Evolutionary conservation across 768 basidiomycete genomes (phyloP).

Genomic region (Phaffia tasmanica): DNA sequence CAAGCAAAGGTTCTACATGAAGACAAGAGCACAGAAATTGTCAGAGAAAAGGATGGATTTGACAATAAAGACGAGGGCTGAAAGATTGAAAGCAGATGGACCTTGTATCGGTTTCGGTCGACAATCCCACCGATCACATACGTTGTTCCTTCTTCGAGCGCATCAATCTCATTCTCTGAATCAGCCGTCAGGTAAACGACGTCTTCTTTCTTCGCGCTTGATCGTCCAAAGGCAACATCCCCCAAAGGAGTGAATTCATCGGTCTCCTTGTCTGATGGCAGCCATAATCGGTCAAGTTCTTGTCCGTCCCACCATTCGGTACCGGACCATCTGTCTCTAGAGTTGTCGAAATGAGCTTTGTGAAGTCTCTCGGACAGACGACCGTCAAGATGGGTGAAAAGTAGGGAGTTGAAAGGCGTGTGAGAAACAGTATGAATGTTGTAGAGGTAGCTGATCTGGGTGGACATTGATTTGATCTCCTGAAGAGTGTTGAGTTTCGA

Average conservation of each 20-base stretch:
- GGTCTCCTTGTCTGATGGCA: not conserved
- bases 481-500: slow-evolving; percentile 35
- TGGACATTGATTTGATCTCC: slow-evolving; percentile 82
- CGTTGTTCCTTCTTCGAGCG: slow-evolving; percentile 68
- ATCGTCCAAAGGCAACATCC: no score
- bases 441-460: slow-evolving; percentile 86
- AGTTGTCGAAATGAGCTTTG: slow-evolving; percentile 30
- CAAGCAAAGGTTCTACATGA: slow-evolving; percentile 50
- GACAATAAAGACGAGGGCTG: not conserved
- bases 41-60: not conserved
- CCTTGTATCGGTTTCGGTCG: slow-evolving; percentile 95
- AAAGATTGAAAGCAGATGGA: slow-evolving; percentile 30
- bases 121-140: slow-evolving; percentile 94
- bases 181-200: slow-evolving; percentile 93
- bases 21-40: not conserved
- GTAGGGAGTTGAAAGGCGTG: slow-evolving; percentile 56
- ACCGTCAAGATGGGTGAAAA: slow-evolving; percentile 72
- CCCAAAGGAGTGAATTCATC: not conserved
- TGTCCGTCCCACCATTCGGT: slow-evolving; percentile 69
- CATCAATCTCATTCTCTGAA: slow-evolving; percentile 70
- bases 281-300: slow-evolving; percentile 37
- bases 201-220: not conserved
- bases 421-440: slow-evolving; percentile 66
- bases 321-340: slow-evolving; percentile 63
- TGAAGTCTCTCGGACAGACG: slow-evolving; percentile 57